These are phyloP conservation scores for Brassica nigra DNA, from an alignment of 345 rosid genomes.

Conservation along the genomic window DNA sequence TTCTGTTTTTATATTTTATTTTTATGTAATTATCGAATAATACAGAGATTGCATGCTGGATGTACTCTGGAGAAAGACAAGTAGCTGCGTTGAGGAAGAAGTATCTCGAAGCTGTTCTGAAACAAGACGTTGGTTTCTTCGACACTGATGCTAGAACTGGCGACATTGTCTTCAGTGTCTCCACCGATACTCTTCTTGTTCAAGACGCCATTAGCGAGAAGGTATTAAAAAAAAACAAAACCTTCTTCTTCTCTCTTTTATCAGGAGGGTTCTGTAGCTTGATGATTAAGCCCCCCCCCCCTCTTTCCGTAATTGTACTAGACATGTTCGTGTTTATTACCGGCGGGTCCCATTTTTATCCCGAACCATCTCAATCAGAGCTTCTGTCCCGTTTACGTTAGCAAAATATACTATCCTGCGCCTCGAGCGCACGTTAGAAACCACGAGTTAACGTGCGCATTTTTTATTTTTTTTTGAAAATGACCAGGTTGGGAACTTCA, in stretches of 20 bases:
- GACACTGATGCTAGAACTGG: conserved; percentile 99
- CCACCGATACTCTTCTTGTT: conserved; percentile 97
- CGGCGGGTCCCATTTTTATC: conserved; percentile 52
- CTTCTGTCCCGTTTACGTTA: conserved; percentile 26
- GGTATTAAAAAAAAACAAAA: conserved; percentile 42
- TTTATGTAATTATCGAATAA: not conserved
- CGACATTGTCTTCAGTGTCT: conserved; percentile 95
- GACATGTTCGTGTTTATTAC: conserved; percentile 25
- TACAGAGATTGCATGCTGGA: conserved; percentile 97
- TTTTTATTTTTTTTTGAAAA: not conserved
- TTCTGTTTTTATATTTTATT: not conserved
- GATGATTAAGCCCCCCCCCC: not conserved
- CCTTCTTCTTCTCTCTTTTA: not conserved
- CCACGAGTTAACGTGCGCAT: conserved; percentile 42
- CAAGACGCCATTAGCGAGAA: conserved; percentile 99
- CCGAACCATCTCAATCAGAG: conserved; percentile 33
- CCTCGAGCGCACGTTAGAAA: conserved; percentile 45
- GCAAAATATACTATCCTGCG: conserved; percentile 28
- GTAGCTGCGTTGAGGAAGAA: conserved; percentile 89
- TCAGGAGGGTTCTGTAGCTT: not conserved
- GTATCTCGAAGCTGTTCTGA: conserved; percentile 90
- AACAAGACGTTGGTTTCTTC: conserved; percentile 97
- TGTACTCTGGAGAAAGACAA: conserved; percentile 98
- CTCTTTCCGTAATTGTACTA: conserved; percentile 10
- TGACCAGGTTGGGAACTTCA: conserved; percentile 89